Evolutionary conservation across 179 eudicot genomes (phyloP).

Genomic region (Drosera spatulata): DNA sequence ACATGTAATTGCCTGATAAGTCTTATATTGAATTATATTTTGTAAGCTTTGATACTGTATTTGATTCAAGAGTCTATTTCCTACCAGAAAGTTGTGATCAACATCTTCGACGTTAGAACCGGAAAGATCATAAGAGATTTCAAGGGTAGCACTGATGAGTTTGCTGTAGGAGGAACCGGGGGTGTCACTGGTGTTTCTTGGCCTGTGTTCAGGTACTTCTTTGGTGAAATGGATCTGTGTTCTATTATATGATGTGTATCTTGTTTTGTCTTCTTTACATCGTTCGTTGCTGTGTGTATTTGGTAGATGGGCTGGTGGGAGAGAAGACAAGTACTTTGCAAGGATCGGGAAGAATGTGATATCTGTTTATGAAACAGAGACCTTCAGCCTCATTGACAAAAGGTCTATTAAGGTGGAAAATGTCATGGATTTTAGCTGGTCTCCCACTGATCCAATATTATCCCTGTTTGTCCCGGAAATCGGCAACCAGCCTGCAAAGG

Average conservation of each 20-base stretch:
- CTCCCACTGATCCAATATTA: conserved; percentile 78
- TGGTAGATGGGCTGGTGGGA: conserved; percentile 88
- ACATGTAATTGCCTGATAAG: conserved; percentile 31
- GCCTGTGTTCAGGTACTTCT: conserved; percentile 78
- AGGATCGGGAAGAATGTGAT: conserved; percentile 77
- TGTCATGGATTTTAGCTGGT: conserved; percentile 84
- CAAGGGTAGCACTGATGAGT: conserved; percentile 91
- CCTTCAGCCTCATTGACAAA: conserved; percentile 73
- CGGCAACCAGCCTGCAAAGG: conserved; percentile 92
- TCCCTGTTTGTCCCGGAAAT: conserved; percentile 80
- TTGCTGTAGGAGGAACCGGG: conserved; percentile 82
- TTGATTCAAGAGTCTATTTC: not conserved
- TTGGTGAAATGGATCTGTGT: too few relatives aligned
- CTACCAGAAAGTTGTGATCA: conserved; percentile 60
- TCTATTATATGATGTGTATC: too few relatives aligned
- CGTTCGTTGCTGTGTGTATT: not conserved
- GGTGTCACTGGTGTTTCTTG: conserved; percentile 87
- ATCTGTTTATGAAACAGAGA: conserved; percentile 85
- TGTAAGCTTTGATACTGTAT: too few relatives aligned
- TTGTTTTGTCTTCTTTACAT: not conserved
- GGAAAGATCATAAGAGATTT: conserved; percentile 94
- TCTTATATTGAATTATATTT: too few relatives aligned
- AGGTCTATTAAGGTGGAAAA: conserved; percentile 82
- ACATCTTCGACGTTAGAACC: conserved; percentile 88
- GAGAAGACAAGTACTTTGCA: conserved; percentile 81